phyloP scores from a whole-genome alignment of 208 protist species.

The Trypanosoma scelopori region DNA sequence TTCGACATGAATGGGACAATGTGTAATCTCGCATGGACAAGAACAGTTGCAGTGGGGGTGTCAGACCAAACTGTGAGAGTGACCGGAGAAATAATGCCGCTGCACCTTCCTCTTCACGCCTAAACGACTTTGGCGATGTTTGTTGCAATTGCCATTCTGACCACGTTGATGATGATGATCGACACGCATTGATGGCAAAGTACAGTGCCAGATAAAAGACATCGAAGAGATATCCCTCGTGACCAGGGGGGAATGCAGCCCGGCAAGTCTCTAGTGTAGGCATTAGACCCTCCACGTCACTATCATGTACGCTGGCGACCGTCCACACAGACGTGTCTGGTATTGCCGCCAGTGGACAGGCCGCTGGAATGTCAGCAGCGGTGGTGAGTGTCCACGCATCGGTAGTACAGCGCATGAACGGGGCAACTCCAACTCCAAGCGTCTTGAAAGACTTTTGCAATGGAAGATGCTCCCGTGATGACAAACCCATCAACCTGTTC shows the following conservation, averaged over 20 bases:
- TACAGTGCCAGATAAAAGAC: conserved; percentile 18
- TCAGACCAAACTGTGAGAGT: conserved; percentile 13
- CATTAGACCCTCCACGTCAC: conserved; percentile 25
- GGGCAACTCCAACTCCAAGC: conserved; percentile 17
- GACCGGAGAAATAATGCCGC: conserved; percentile 3
- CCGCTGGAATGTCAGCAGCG: neutral
- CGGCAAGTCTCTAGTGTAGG: conserved; percentile 16
- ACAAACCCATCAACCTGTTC: neutral
- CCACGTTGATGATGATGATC: conserved; percentile 6
- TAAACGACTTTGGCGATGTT: neutral
- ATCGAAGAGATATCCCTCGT: conserved; percentile 1
- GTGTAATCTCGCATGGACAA: conserved; percentile 18
- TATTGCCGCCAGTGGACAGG: conserved; percentile 5
- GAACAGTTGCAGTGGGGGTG: conserved; percentile 12
- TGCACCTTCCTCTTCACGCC: neutral
- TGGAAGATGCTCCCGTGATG: neutral
- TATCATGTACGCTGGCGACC: conserved; percentile 12
- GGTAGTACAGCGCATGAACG: conserved; percentile 3
- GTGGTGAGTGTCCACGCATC: neutral
- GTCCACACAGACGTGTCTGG: conserved; percentile 24
- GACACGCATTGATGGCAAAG: conserved; percentile 18
- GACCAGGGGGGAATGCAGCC: neutral
- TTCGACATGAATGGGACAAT: conserved; percentile 12
- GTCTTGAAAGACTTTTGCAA: neutral
- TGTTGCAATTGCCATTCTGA: conserved; percentile 17